Conservation (phyloP, 306 rosid genomes). For the Oxytropis ochrocephala region DNA sequence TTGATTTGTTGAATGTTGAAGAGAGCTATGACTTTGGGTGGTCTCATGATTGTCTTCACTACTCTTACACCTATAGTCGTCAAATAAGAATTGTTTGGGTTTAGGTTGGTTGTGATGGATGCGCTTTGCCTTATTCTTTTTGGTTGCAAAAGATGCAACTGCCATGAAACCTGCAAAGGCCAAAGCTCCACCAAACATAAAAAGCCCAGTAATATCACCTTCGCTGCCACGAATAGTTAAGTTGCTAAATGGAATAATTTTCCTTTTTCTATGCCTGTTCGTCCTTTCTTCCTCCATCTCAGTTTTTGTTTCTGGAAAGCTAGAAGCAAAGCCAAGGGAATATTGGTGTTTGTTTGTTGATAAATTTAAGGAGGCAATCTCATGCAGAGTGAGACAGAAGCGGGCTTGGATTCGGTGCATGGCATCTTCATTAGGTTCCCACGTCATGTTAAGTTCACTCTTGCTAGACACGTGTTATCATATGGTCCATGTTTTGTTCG, state of each 20-base stretch:
- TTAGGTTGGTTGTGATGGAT: conserved; percentile 1
- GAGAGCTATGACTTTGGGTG: not conserved
- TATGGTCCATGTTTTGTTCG: not conserved
- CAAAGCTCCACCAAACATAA: conserved; percentile 48
- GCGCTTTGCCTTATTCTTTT: not conserved
- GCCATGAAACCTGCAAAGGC: conserved; percentile 41
- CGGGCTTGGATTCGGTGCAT: conserved; percentile 1
- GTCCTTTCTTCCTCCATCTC: conserved; percentile 12
- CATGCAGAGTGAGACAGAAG: conserved; percentile 8
- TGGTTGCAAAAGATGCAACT: conserved; percentile 22
- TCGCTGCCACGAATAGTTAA: conserved; percentile 17
- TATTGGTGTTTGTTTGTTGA: not conserved
- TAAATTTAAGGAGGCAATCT: not conserved
- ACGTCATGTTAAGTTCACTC: not conserved
- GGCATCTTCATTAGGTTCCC: not conserved
- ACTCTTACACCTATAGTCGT: not conserved
- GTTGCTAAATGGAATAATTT: not conserved
- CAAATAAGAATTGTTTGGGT: conserved; percentile 1
- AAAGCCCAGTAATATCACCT: conserved; percentile 34
- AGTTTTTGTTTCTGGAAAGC: not conserved
- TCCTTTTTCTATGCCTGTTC: conserved; percentile 23
- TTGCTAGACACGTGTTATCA: conserved; percentile 17
- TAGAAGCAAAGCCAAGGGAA: not conserved
- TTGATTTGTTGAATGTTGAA: conserved; percentile 5
- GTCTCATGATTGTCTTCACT: not conserved